phyloP scores from a whole-genome alignment of 352 stramenopile genomes.

The Bremia lactucae region DNA sequence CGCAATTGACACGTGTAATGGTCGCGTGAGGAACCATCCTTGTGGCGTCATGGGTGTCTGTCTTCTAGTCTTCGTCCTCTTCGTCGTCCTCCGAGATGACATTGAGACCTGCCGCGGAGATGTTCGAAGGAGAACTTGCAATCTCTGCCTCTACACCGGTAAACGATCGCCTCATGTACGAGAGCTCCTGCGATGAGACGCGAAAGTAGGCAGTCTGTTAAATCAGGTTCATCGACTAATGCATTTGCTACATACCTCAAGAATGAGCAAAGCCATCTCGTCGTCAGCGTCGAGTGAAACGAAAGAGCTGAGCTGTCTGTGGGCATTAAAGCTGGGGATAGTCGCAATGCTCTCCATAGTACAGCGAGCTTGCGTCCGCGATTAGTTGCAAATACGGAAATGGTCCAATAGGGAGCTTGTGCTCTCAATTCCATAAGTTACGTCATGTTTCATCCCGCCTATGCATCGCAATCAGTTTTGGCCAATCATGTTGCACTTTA shows the following conservation, averaged over 20 bases:
- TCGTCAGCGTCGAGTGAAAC: conserved; percentile 62
- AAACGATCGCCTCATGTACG: conserved; percentile 57
- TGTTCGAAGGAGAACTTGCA: conserved; percentile 50
- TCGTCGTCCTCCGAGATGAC: conserved; percentile 63
- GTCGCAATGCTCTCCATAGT: conserved; percentile 27
- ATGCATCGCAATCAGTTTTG: too few species aligned
- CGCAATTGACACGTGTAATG: too few species aligned
- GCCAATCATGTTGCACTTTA: too few species aligned
- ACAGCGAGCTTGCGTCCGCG: not conserved
- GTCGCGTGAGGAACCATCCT: conserved; percentile 8
- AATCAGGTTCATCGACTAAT: not conserved
- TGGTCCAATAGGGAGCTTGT: too few species aligned
- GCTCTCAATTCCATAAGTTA: too few species aligned
- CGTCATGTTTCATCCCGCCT: too few species aligned
- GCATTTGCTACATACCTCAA: conserved; percentile 37
- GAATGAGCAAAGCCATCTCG: conserved; percentile 67
- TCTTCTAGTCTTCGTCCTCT: conserved; percentile 34
- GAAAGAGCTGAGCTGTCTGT: conserved; percentile 70
- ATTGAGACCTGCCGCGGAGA: conserved; percentile 48
- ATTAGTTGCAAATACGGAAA: conserved; percentile 14
- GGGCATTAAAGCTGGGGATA: conserved; percentile 28
- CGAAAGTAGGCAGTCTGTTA: conserved; percentile 1
- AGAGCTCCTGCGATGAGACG: conserved; percentile 37
- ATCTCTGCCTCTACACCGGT: conserved; percentile 52
- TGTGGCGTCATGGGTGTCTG: not conserved